Evolutionary conservation across 805 yeast genomes (phyloP).

Genomic region (Jamesozyma gamospora): DNA sequence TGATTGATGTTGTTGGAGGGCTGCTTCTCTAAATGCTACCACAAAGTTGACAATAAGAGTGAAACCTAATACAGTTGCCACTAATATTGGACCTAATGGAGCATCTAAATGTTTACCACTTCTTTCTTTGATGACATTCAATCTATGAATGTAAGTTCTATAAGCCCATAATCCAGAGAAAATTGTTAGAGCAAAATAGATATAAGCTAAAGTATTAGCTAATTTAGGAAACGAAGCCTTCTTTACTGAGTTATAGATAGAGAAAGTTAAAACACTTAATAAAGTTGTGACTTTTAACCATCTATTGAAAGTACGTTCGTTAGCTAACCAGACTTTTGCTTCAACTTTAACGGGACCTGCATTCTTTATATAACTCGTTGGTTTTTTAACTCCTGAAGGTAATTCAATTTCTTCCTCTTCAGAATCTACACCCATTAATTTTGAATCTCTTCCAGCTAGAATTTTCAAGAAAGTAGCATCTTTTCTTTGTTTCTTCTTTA

Average conservation of each 20-base stretch:
- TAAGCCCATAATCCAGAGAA: slow-evolving; percentile 90
- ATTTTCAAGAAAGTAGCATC: slow-evolving; percentile 29
- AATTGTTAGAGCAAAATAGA: slow-evolving; percentile 70
- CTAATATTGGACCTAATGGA: slow-evolving; percentile 76
- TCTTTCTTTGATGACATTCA: slow-evolving; percentile 65
- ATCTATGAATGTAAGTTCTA: slow-evolving; percentile 58
- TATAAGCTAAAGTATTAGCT: slow-evolving; percentile 64
- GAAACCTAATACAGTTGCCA: slow-evolving; percentile 57
- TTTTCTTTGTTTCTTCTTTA: slow-evolving; percentile 16
- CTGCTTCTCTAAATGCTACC: slow-evolving; percentile 45
- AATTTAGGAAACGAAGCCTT: slow-evolving; percentile 52
- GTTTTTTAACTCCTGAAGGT: slow-evolving; percentile 85
- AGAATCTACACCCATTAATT: slow-evolving; percentile 53
- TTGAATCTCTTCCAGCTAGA: slow-evolving; percentile 34
- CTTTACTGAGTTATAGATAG: slow-evolving; percentile 67
- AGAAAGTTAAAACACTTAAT: slow-evolving; percentile 74
- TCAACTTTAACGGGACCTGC: slow-evolving; percentile 90
- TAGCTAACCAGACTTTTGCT: slow-evolving; percentile 97
- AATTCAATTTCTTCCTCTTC: slow-evolving; percentile 80
- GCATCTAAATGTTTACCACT: slow-evolving; percentile 85
- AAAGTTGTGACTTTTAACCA: slow-evolving; percentile 89
- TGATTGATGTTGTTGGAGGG: slow-evolving; percentile 1
- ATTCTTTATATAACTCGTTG: slow-evolving; percentile 68
- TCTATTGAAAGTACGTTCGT: slow-evolving; percentile 91
- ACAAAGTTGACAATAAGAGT: slow-evolving; percentile 66